phyloP scores from a whole-genome alignment of 75 land plant species.

The Gnetum montanum region DNA sequence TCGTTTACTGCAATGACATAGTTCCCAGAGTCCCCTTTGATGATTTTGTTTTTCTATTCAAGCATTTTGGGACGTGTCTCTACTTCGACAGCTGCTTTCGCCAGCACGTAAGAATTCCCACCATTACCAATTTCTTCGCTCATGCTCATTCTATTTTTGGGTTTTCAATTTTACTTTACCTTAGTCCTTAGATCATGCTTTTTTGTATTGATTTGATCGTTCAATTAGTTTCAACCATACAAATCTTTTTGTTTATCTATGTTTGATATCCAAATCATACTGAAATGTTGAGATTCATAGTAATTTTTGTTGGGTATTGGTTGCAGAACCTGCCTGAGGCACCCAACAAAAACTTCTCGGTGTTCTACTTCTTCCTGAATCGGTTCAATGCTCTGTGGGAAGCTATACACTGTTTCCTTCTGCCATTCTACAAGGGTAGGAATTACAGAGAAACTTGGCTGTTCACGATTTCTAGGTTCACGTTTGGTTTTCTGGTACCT shows the following conservation, averaged over 20 bases:
- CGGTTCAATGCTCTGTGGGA: slow-evolving; percentile 42
- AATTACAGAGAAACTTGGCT: too few species aligned
- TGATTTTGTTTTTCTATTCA: slow-evolving; percentile 18
- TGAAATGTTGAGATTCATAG: neutral
- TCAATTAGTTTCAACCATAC: neutral
- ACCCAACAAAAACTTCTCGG: slow-evolving; percentile 43
- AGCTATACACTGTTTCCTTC: slow-evolving; percentile 17
- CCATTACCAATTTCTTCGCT: too few species aligned
- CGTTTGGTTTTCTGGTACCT: slow-evolving; percentile 35
- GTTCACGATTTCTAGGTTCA: slow-evolving; percentile 15
- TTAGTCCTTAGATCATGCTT: neutral
- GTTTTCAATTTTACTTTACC: neutral
- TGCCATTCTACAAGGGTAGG: slow-evolving; percentile 16
- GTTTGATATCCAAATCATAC: neutral
- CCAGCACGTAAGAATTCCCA: neutral
- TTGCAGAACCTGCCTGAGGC: slow-evolving; percentile 39
- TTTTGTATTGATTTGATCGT: neutral
- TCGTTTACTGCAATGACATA: slow-evolving; percentile 27
- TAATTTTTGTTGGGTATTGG: neutral
- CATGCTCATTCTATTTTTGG: neutral
- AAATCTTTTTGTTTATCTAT: too few species aligned
- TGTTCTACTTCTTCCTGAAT: slow-evolving; percentile 10
- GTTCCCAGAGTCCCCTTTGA: slow-evolving; percentile 32
- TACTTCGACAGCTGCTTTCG: neutral
- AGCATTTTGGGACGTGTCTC: slow-evolving; percentile 10